Base-by-base conservation (phyloP, 2,329 filamentous ascomycete genomes). In the Aspergillus glaucus region DNA sequence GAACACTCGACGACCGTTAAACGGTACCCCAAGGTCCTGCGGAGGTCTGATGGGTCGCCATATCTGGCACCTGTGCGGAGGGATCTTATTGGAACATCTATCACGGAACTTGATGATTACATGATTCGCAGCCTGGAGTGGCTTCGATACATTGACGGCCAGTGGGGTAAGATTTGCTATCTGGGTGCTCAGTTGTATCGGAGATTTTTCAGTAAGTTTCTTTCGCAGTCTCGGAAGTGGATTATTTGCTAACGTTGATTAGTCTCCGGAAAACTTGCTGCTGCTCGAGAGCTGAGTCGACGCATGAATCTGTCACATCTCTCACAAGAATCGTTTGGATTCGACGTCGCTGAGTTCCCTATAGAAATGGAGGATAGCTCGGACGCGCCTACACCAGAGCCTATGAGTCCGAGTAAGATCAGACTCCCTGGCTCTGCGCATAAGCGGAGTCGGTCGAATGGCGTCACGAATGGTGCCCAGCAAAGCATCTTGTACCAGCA, bases 51-150 rank as follows among this genome's bases (percentile, higher is more conserved):
- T 21, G 65, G 72, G 8, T 58, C 72, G 24, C 76, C 75, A 54
- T 73, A 74, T 28, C 81, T 86, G 24, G 79, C 83, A 30, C 76
- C 79, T n/a, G 79, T 95, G 48, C 82, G 79, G 62, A 73, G 79
- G 5, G 82, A 86, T 51, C 87, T 95, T 61, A 81, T 91, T 46
- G 83, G 84, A 3, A 80, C 82, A 2, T 75, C 82, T 12, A 50
- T 69, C 8, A 71, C 84, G 8, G 76, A 82, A 6, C 69, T 76
- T 40, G 80, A 86, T 50, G 85, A 92, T 53, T 81, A 85, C 30
- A 76, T 95, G 45, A 88, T 96, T 42, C 80, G 86, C 49, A 84
- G 87, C 34, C 72, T 96, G 50, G 87, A 94, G 62, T 97, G 92
- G 91, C 84, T 92, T 64, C 73, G 88, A 50, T 78, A 88, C 48